Evolutionary conservation across 345 rosid genomes (phyloP).

Genomic region (Turnera subulata): DNA sequence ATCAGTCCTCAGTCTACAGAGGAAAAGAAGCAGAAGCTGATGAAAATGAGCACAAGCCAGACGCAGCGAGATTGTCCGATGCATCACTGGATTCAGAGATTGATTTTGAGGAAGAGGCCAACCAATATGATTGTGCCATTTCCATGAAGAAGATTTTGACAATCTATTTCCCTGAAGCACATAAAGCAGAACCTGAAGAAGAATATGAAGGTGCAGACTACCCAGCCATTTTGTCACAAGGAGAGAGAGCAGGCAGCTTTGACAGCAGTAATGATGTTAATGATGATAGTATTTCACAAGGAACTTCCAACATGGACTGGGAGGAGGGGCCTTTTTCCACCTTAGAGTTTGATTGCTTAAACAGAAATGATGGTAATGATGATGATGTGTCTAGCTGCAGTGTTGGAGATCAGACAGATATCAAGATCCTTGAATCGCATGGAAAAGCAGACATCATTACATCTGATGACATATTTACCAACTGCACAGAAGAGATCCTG

Average conservation of each 20-base stretch:
- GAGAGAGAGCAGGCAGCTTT: conserved; percentile 12
- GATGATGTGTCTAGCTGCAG: conserved; percentile 9
- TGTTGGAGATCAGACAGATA: conserved; percentile 15
- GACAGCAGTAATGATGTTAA: conserved; percentile 16
- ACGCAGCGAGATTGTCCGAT: conserved; percentile 30
- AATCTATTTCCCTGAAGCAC: conserved; percentile 8
- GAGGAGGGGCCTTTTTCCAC: conserved; percentile 26
- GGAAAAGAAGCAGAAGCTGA: conserved; percentile 13
- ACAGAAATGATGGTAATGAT: conserved; percentile 27
- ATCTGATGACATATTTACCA: conserved; percentile 11
- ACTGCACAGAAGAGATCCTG: conserved; percentile 21
- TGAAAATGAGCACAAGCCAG: conserved; percentile 18
- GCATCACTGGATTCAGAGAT: conserved; percentile 39
- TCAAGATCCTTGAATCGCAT: conserved; percentile 8
- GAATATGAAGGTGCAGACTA: conserved; percentile 10
- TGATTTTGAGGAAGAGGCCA: conserved; percentile 23
- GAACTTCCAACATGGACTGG: conserved; percentile 44
- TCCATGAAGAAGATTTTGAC: conserved; percentile 4
- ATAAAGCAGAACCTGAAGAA: neutral
- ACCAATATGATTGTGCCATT: neutral
- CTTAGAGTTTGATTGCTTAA: conserved; percentile 15
- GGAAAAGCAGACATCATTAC: conserved; percentile 11
- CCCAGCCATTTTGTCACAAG: conserved; percentile 9
- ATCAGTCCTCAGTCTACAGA: conserved; percentile 1
- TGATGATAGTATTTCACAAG: conserved; percentile 23